Base-by-base conservation (phyloP, 2,329 filamentous ascomycete genomes). In the Zymoseptoria brevis region DNA sequence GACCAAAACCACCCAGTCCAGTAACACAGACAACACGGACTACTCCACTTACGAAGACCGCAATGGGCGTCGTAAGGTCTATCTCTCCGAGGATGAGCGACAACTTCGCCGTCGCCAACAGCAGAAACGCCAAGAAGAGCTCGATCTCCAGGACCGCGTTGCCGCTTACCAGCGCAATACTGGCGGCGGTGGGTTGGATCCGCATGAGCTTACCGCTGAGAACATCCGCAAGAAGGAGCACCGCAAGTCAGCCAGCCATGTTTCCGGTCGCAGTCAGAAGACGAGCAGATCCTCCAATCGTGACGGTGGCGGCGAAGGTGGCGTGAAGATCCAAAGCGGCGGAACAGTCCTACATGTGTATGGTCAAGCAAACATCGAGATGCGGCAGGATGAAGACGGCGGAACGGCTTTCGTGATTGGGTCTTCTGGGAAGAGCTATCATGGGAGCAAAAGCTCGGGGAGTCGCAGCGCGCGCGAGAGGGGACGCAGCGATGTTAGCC, bases 1-100 rank as follows among this genome's bases (percentile, higher is more conserved):
- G 2, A 72, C 71, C 19, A 72, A 73, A 54, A 65, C 70, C 2
- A 69, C 68, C 8, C 61, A 56, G 41, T 67, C 65, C 9, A 64
- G 58, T 29, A 64, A 58, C 4, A 61, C 63, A 19, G 65, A 64
- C 30, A 64, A 58, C 4, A 61, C 63, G 19, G 65, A 64, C 45
- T 67, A 68, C 29, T 61, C 60, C 22, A 53, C 56, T 6, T 22
- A 45, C 9, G 68, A 71, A 57, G 67, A 67, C 30, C 54, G 55
- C 4, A 30, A 62, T 50, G 68, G 70, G 13, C 61, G 68, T 9
- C 65, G 62, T 3, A 51, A 16, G 19, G 62, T 61, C 8, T 71
- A 71, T 58, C 60, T 68, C 22, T 66, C 69, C 8, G 60, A 63
- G 26, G 62, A 66, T 2, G 57, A 67, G 21, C 62, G 66, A 54